These are phyloP conservation scores for Lycium barbarum DNA, from an alignment of 257 asterid genomes.

Conservation along the genomic window DNA sequence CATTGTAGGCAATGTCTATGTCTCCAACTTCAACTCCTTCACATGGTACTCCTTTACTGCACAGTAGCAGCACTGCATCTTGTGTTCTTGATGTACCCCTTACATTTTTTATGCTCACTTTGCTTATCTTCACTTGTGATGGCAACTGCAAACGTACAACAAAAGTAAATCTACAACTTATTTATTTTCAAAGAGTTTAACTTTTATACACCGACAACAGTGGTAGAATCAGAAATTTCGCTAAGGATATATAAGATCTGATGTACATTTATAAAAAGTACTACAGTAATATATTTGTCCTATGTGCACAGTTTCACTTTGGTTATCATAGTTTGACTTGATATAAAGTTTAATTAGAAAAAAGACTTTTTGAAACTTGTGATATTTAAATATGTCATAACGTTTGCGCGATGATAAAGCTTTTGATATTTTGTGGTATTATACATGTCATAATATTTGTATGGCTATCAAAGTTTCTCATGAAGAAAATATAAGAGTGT, in stretches of 20 bases:
- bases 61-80: constrained; percentile 37
- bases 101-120: constrained; percentile 40
- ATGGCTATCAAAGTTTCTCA: too few species aligned
- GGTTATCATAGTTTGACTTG: too few species aligned
- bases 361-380: too few species aligned
- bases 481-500: too few species aligned
- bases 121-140: constrained; percentile 47
- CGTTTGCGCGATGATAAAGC: too few species aligned
- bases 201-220: background rate
- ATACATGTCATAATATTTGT: too few species aligned
- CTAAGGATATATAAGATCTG: too few species aligned
- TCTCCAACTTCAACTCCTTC: constrained; percentile 42
- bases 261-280: background rate
- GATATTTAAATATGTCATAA: too few species aligned
- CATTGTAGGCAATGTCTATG: constrained; percentile 41
- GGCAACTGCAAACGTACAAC: constrained; percentile 28
- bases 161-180: background rate
- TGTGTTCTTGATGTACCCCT: constrained; percentile 46
- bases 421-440: too few species aligned
- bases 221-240: background rate
- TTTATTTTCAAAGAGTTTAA: background rate
- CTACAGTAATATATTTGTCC: too few species aligned
- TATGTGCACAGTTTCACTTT: too few species aligned
- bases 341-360: too few species aligned
- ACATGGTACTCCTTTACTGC: constrained; percentile 49